Evolutionary conservation across 257 asterid genomes (phyloP).

Genomic region (Solanum pimpinellifolium): DNA sequence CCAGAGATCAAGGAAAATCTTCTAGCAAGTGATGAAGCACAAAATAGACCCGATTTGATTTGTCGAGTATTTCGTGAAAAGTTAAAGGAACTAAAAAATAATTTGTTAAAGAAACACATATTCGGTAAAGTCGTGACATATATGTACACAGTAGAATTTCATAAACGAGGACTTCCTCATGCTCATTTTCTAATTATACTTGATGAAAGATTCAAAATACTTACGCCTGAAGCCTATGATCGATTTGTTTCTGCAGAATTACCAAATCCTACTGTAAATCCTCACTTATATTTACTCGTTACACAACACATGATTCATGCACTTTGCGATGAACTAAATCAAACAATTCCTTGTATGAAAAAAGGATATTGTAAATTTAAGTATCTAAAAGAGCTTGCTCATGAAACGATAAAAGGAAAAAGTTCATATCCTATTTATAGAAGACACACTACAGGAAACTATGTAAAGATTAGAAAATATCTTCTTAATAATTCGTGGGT

Average conservation of each 20-base stretch:
- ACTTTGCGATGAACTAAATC: no score
- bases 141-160: no score
- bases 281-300: neutral
- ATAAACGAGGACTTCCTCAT: neutral
- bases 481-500: no score
- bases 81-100: neutral
- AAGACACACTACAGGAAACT: no score
- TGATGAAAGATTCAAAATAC: neutral
- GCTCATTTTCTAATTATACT: neutral
- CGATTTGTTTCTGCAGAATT: neutral
- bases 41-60: neutral
- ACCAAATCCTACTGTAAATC: neutral
- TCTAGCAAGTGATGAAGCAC: neutral
- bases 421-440: no score
- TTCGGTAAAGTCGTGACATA: neutral
- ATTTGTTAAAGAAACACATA: no score
- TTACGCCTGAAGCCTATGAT: neutral
- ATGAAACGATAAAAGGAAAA: no score
- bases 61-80: neutral
- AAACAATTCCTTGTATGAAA: neutral
- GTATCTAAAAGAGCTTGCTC: neutral
- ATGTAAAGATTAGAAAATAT: no score
- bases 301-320: neutral
- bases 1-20: neutral
- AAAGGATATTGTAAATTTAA: neutral